Conservation (phyloP, 2,329 filamentous ascomycete genomes). For the Microdochium paspali region DNA sequence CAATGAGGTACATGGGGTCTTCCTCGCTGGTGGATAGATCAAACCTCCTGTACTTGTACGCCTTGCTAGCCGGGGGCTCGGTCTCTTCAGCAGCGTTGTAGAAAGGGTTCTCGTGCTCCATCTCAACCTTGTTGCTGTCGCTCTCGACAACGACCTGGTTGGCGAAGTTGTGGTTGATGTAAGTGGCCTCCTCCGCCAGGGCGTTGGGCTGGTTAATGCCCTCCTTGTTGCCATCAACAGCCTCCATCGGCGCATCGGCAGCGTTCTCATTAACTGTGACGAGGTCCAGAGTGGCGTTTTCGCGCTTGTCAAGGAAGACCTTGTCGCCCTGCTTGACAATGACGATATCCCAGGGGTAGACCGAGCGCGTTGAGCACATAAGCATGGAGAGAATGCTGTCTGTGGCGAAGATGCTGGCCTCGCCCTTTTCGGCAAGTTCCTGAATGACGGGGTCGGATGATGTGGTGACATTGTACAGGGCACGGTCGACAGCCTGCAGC, state of each 20-base stretch:
- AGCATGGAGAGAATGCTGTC: conserved; percentile 98
- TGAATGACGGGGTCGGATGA: conserved; percentile 95
- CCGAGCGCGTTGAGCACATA: conserved; percentile 93
- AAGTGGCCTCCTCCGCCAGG: conserved; percentile 92
- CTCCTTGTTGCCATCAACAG: conserved; percentile 87
- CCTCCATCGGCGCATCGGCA: conserved; percentile 84
- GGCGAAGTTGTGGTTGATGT: conserved; percentile 99
- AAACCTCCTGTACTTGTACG: conserved; percentile 97
- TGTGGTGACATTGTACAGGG: conserved; percentile 96
- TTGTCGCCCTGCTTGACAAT: conserved; percentile 90
- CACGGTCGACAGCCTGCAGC: conserved; percentile 81
- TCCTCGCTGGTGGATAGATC: conserved; percentile 92
- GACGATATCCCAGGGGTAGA: conserved; percentile 98
- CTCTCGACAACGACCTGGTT: conserved; percentile 89
- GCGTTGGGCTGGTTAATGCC: conserved; percentile 87
- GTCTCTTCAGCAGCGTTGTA: conserved; percentile 91
- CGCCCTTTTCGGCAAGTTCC: conserved; percentile 89
- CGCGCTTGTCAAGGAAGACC: conserved; percentile 98
- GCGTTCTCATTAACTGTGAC: conserved; percentile 99
- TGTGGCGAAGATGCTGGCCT: conserved; percentile 93
- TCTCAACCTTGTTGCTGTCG: conserved; percentile 67
- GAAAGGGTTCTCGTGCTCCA: conserved; percentile 90
- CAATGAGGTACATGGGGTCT: conserved; percentile 84
- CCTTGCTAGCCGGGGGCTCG: conserved; percentile 89
- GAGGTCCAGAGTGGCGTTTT: conserved; percentile 89